Conservation (phyloP, 179 eudicot genomes). For the Silene coronaria region DNA sequence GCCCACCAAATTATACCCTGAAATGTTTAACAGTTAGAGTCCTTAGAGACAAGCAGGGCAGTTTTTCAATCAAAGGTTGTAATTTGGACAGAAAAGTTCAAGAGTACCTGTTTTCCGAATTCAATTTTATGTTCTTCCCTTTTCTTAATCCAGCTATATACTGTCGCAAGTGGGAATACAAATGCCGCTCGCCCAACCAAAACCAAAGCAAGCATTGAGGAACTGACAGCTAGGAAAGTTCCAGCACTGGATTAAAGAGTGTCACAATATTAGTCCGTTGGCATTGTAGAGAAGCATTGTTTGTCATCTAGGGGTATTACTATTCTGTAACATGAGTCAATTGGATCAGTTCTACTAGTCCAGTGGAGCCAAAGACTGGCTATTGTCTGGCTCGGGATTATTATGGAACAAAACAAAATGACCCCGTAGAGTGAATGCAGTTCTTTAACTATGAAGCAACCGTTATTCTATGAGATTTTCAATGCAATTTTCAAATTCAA, state of each 20-base stretch:
- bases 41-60: conserved; percentile 8
- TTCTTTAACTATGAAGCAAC: background rate
- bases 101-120: conserved; percentile 49
- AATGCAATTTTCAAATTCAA: background rate
- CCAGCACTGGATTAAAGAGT: conserved; percentile 47
- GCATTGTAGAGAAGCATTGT: background rate
- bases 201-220: conserved; percentile 49
- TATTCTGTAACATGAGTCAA: background rate
- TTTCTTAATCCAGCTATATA: conserved; percentile 38
- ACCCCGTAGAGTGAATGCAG: background rate
- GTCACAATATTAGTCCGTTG: conserved; percentile 22
- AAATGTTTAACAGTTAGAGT: conserved; percentile 19
- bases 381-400: background rate
- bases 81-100: conserved; percentile 2
- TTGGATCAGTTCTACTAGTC: background rate
- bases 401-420: background rate
- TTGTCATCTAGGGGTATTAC: background rate
- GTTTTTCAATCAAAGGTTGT: background rate
- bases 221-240: conserved; percentile 59
- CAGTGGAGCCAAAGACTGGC: background rate
- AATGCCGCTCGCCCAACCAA: conserved; percentile 77
- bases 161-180: conserved; percentile 53
- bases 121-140: conserved; percentile 42
- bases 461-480: background rate
- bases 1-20: conserved; percentile 91